Evolutionary conservation across 2,329 filamentous ascomycete species (phyloP).

Genomic region (Epicoccum nigrum): DNA sequence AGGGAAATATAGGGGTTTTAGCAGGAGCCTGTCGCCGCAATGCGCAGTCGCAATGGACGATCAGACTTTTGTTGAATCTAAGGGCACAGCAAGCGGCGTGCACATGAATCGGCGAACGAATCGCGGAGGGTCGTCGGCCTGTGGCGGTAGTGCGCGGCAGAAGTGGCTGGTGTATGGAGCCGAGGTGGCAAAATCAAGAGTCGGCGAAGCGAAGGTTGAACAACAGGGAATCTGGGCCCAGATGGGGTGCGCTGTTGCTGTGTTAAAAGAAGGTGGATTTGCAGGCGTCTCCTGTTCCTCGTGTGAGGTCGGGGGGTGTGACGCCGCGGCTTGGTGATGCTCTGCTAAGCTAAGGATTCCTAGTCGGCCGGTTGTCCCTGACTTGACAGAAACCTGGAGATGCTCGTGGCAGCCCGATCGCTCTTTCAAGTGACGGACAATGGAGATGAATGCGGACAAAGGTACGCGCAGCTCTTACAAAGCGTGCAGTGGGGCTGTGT

Average conservation of each 20-base stretch:
- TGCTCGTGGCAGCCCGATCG: conserved; percentile 12
- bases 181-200: conserved; percentile 11
- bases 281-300: conserved; percentile 16
- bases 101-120: conserved; percentile 16
- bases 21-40: conserved; percentile 9
- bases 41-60: conserved; percentile 6
- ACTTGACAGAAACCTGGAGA: conserved; percentile 15
- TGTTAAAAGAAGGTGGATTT: conserved; percentile 9
- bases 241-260: background rate
- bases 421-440: conserved; percentile 1
- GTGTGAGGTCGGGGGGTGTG: conserved; percentile 15
- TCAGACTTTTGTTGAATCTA: conserved; percentile 20
- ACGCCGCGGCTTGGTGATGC: conserved; percentile 15
- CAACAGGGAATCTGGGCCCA: background rate
- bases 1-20: background rate
- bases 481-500: conserved; percentile 14
- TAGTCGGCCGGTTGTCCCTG: conserved; percentile 12
- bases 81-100: conserved; percentile 19
- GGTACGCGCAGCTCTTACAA: conserved; percentile 3
- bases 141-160: conserved; percentile 34
- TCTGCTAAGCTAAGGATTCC: conserved; percentile 15
- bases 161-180: conserved; percentile 13
- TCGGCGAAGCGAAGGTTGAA: conserved; percentile 8
- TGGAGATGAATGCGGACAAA: conserved; percentile 11
- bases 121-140: conserved; percentile 12